Evolutionary conservation across 768 basidiomycete genomes (phyloP), one percentile per base, ranked within the genome.

Genomic region (Tylopilus sp.): DNA sequence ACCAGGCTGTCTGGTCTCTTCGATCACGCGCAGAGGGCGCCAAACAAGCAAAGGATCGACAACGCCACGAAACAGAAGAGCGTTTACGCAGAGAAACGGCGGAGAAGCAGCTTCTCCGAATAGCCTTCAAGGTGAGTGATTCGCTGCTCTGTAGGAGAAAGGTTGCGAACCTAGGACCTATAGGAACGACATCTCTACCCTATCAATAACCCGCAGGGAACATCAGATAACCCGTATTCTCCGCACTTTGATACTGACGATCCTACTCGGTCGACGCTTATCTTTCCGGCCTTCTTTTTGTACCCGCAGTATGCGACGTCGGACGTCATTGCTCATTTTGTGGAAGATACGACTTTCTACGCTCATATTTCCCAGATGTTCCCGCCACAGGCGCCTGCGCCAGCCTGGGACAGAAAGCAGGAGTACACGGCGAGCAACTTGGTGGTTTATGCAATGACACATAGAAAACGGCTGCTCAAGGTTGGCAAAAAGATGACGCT

Each of bases 401-500:
- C 90, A 1, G 73, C 79, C 9, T 97, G 94, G 94, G 95, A 98
- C 63, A 62, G 62, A 46, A 79, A 76, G 33, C 74, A 76, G 6
- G 82, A 92, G 69, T 98, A 95, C 61, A 65, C 72, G 3, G 74
- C 76, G 19, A 79, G 74, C 2, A 78, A 82, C 48, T 73, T 98
- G 16, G 82, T 85, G 3, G 76, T 97, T 6, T 98, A 97, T 71
- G 90, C 89, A 30, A 85, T 86, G 64, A 98, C 95, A 12, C 73
- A 74, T 55, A 71, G 79, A 53, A 87, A 81, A 63, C 79, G 92
- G 34, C 70, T 98, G 42, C 74, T 99, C 53, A 99, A 95, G 71
- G 83, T 96, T 6, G 96, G 95, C 14, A 90, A 86, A 73, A 92
- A 89, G 67, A 86, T 96, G 83, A 87, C 87, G 12, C 73, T 98